Evolutionary conservation across 768 basidiomycete species (phyloP).

Genomic region (Tylopilus balloui): DNA sequence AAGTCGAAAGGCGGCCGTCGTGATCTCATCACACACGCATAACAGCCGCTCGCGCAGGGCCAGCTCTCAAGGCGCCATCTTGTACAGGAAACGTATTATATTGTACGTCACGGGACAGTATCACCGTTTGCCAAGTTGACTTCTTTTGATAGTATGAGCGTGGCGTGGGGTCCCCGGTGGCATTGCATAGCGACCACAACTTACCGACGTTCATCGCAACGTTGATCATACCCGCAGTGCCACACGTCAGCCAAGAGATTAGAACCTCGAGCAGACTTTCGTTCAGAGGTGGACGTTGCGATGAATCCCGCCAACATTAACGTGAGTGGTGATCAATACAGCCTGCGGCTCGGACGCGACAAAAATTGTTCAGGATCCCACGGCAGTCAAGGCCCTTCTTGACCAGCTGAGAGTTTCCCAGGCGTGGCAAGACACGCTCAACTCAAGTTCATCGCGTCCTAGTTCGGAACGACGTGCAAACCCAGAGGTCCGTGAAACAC

Average conservation of each 20-base stretch:
- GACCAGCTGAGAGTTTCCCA: slow-evolving; percentile 63
- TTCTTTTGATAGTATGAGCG: no score
- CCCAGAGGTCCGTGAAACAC: slow-evolving; percentile 4
- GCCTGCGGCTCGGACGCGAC: neutral
- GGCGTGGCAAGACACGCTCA: slow-evolving; percentile 57
- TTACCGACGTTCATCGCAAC: neutral
- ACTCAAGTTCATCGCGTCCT: slow-evolving; percentile 5
- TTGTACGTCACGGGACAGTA: no score
- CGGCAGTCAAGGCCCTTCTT: slow-evolving; percentile 63
- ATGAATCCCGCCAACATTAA: slow-evolving; percentile 52
- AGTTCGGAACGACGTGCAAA: neutral
- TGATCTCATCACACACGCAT: no score
- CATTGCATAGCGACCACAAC: neutral
- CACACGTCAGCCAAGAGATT: neutral
- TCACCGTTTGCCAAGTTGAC: no score
- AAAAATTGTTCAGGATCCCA: slow-evolving; percentile 49
- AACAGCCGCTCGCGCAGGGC: no score
- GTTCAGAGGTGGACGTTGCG: neutral
- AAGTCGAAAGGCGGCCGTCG: no score
- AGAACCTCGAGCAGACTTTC: neutral
- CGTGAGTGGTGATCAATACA: slow-evolving; percentile 33
- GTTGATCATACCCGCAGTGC: neutral
- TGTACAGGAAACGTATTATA: no score
- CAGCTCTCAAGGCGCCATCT: no score
- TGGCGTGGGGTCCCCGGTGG: neutral